A percentile compares a stretch with the other conserved stretches of the same genome.
Conservation (phyloP, 2,329 filamentous ascomycete genomes). For the Neofusicoccum sp. region DNA sequence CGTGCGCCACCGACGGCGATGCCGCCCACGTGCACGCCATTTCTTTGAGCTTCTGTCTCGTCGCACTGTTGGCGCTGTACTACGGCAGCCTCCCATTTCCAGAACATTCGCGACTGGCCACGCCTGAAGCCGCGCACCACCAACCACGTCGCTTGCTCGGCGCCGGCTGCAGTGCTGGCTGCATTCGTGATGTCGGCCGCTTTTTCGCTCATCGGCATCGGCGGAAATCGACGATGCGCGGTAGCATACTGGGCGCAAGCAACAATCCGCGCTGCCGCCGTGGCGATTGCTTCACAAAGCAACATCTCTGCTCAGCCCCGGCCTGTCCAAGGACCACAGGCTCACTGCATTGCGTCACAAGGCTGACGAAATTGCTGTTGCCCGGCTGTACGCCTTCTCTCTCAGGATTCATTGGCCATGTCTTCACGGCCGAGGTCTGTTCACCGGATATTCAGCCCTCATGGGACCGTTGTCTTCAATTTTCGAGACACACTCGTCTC, state of each 20-base stretch:
- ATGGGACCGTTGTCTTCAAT: neutral
- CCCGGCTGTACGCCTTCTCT: neutral
- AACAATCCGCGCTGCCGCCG: neutral
- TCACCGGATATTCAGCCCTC: neutral
- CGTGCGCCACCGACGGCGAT: neutral
- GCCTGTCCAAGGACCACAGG: neutral
- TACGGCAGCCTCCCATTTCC: neutral
- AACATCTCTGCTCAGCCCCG: neutral
- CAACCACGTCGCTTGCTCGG: too few species aligned
- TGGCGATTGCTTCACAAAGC: neutral
- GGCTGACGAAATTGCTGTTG: neutral
- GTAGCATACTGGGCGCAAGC: neutral
- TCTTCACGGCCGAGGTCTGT: neutral
- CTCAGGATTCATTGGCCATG: neutral
- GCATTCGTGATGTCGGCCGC: neutral
- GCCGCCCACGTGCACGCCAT: conserved; percentile 5
- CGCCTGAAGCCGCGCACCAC: neutral
- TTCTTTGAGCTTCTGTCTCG: conserved; percentile 2
- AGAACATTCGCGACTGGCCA: conserved; percentile 2
- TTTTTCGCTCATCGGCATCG: neutral
- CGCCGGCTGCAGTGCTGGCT: neutral
- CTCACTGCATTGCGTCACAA: neutral
- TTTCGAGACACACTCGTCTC: neutral
- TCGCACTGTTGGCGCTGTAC: neutral
- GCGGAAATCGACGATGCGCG: neutral